Conservation (phyloP, 129 eudicot species). For the Oenanthe sinensis region DNA sequence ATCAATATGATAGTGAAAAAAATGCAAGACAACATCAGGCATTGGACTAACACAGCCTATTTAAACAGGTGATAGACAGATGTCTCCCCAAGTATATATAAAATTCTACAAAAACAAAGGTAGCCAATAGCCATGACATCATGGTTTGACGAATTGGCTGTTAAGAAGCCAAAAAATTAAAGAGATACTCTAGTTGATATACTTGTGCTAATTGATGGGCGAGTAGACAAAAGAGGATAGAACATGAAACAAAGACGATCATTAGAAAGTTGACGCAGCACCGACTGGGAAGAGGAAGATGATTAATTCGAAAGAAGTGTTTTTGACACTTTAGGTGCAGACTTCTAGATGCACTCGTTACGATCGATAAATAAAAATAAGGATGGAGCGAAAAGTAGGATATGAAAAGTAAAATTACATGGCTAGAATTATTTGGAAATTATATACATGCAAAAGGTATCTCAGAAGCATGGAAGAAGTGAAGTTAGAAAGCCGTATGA, state of each 20-base stretch:
- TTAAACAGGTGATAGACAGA: not conserved
- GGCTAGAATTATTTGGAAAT: not conserved
- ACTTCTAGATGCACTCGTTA: not conserved
- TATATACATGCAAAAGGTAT: not conserved
- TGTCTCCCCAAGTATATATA: not conserved
- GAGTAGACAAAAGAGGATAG: not conserved
- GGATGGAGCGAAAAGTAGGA: not conserved
- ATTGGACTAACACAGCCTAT: not conserved
- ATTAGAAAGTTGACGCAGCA: not conserved
- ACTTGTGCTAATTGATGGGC: not conserved
- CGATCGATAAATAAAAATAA: not conserved
- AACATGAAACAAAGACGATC: not conserved
- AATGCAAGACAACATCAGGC: not conserved
- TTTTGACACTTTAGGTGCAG: not conserved
- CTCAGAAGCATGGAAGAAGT: not conserved
- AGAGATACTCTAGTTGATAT: not conserved
- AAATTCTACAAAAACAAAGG: not conserved
- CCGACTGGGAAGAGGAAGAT: not conserved
- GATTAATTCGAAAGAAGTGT: not conserved
- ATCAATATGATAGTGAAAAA: not conserved
- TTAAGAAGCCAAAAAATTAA: not conserved
- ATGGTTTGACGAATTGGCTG: not conserved
- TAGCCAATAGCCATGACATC: not conserved
- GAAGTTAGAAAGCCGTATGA: too few species aligned
- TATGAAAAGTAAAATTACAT: not conserved